Percentiles rank a stretch among this genome's conserved stretches.
Evolutionary conservation across 495 filamentous ascomycete genomes (phyloP).

Genomic region (Penicillium diatomitis): DNA sequence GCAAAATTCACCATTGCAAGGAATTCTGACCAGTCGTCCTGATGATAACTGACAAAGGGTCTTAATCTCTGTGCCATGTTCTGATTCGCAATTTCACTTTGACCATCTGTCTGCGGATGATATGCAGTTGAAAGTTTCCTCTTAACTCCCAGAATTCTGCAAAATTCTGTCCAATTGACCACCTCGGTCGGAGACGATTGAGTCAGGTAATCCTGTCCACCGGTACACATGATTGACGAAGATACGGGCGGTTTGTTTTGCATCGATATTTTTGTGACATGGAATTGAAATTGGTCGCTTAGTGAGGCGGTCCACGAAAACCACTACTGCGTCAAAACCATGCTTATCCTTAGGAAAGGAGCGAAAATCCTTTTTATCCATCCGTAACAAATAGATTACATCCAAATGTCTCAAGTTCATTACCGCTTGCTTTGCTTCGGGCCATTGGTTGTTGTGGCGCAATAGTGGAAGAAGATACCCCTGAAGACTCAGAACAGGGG

Average conservation of each 20-base stretch:
- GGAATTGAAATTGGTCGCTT: conserved; percentile 1
- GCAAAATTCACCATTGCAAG: not conserved
- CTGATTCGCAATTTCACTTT: conserved; percentile 2
- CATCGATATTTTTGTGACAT: not conserved
- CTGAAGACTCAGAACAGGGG: no score
- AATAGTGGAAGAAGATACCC: no score
- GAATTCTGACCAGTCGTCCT: conserved; percentile 8
- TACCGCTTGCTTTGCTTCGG: no score
- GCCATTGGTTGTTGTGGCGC: no score
- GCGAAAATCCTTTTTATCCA: not conserved
- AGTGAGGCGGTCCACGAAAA: not conserved
- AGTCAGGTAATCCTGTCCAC: conserved; percentile 1
- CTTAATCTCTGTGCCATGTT: conserved; percentile 1
- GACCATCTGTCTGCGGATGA: conserved; percentile 11
- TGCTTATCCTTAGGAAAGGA: not conserved
- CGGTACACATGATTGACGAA: not conserved
- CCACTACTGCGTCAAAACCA: not conserved
- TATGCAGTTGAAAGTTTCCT: conserved; percentile 10
- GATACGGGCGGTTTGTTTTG: not conserved
- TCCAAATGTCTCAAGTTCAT: no score
- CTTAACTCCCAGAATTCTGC: conserved; percentile 3
- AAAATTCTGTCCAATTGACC: conserved; percentile 10
- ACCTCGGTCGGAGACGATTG: conserved; percentile 13
- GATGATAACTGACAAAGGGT: conserved; percentile 1
- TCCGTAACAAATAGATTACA: no score